These are phyloP conservation scores for Chenopodium berlandieri DNA, from an alignment of 148 eudicot species.

Conservation along the genomic window DNA sequence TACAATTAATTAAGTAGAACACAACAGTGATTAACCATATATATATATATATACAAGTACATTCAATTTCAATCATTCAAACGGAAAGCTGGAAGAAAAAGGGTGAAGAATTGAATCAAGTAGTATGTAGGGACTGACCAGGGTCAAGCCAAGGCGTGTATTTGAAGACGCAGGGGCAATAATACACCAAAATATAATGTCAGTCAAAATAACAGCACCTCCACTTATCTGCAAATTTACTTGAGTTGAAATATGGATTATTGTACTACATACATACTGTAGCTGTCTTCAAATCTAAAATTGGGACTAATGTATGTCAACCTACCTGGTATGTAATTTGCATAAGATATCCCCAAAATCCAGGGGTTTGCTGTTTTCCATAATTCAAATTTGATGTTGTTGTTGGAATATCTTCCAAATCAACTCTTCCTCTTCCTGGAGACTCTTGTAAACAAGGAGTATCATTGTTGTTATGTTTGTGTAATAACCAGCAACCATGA, in stretches of 20 bases:
- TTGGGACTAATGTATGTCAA: neutral
- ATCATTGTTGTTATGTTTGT: slow-evolving; percentile 16
- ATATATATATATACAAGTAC: no score
- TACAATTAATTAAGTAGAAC: neutral
- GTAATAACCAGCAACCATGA: slow-evolving; percentile 45
- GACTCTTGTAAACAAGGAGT: slow-evolving; percentile 6
- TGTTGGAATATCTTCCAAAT: slow-evolving; percentile 25
- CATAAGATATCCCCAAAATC: slow-evolving; percentile 66
- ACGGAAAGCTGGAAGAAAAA: no score
- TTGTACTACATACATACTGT: no score
- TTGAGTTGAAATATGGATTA: no score
- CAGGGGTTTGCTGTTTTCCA: slow-evolving; percentile 20
- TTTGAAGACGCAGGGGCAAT: slow-evolving; percentile 57
- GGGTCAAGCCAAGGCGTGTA: slow-evolving; percentile 44
- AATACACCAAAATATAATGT: slow-evolving; percentile 61
- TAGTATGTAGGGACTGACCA: slow-evolving; percentile 35
- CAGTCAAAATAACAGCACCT: slow-evolving; percentile 69
- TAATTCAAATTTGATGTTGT: no score
- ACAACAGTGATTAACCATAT: no score
- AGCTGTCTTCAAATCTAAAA: no score
- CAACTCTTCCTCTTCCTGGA: slow-evolving; percentile 28
- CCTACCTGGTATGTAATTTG: slow-evolving; percentile 56
- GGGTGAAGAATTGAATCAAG: no score
- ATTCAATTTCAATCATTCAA: no score
- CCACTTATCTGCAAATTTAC: slow-evolving; percentile 48